phyloP scores from a whole-genome alignment of 2,329 filamentous ascomycete genomes.

The Cladosporium sp. region DNA sequence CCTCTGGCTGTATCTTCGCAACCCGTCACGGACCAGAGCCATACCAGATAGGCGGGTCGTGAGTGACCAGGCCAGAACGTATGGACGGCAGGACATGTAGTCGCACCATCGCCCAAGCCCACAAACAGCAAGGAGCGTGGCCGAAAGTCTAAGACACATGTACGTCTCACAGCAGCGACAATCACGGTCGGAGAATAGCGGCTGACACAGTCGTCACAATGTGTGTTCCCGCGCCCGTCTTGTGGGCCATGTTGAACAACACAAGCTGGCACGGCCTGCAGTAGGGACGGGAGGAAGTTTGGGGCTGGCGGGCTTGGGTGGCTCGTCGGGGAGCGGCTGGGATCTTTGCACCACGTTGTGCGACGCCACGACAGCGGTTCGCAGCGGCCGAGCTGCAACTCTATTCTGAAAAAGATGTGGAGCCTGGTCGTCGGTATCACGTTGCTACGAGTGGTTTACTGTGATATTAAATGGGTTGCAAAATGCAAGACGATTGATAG shows the following conservation, averaged over 20 bases:
- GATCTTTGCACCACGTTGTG: constrained; percentile 7
- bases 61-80: background rate
- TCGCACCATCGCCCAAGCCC: background rate
- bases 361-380: constrained; percentile 9
- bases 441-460: background rate
- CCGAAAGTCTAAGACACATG: background rate
- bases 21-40: background rate
- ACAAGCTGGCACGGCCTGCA: background rate
- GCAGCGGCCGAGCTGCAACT: constrained; percentile 12
- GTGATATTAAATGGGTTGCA: background rate
- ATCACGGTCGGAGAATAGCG: constrained; percentile 10
- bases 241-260: background rate
- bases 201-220: constrained; percentile 8
- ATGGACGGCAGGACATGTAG: background rate
- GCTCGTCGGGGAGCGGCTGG: background rate
- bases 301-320: background rate
- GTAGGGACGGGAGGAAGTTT: background rate
- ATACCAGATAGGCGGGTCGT: constrained; percentile 13
- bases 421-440: constrained; percentile 8
- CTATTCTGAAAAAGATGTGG: constrained; percentile 4
- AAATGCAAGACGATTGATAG: background rate
- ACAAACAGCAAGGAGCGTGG: constrained; percentile 1
- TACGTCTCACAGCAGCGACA: constrained; percentile 3
- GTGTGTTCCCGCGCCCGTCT: background rate
- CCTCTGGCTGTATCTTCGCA: background rate